These are phyloP conservation scores for Triticum dicoccoides DNA, from an alignment of 176 grass and related monocot species.

Conservation along the genomic window DNA sequence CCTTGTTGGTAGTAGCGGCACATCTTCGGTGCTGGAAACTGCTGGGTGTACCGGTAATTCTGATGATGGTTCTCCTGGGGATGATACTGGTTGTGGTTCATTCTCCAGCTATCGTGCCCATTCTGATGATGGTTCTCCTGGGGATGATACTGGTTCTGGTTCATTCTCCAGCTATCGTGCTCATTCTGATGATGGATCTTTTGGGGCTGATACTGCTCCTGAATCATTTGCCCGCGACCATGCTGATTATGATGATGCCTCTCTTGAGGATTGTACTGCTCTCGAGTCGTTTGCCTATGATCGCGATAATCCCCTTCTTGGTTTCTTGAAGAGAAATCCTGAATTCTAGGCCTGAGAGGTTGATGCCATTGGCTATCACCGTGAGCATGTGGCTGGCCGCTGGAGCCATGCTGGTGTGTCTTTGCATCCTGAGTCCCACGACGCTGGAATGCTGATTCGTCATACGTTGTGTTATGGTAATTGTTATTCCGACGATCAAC, in stretches of 20 bases:
- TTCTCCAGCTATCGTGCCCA: neutral
- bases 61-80: no score
- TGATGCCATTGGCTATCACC: slow-evolving; percentile 1
- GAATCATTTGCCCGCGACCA: neutral
- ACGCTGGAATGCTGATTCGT: neutral
- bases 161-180: no score
- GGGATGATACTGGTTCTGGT: neutral
- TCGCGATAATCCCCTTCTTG: slow-evolving; percentile 1
- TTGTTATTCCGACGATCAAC: neutral
- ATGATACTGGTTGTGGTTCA: no score
- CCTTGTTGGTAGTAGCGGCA: slow-evolving; percentile 30
- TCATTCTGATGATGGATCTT: neutral
- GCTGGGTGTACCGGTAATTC: neutral
- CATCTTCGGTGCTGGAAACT: neutral
- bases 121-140: neutral
- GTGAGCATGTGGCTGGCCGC: neutral
- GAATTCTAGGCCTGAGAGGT: slow-evolving; percentile 18
- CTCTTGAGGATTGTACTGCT: neutral
- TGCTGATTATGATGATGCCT: neutral
- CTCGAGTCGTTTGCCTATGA: neutral
- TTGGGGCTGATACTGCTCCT: slow-evolving; percentile 6
- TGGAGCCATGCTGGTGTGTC: slow-evolving; percentile 10
- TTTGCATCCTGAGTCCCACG: slow-evolving; percentile 9
- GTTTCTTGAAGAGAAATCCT: slow-evolving; percentile 2
- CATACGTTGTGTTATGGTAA: neutral